Evolutionary conservation across 2,329 filamentous ascomycete species (phyloP).

Genomic region (Calonectria pteridis): DNA sequence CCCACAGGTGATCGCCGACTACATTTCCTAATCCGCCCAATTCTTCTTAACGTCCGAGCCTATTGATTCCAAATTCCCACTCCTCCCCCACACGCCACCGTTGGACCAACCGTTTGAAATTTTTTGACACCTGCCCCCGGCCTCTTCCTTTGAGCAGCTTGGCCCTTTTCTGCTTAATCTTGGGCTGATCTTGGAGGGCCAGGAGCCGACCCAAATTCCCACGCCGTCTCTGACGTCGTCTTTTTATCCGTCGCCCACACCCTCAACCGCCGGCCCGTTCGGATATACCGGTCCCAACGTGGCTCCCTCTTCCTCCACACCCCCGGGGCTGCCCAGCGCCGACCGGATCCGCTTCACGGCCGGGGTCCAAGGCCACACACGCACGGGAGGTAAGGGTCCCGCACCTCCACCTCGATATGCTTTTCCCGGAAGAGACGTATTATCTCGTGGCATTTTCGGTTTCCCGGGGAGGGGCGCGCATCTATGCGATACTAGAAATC

Average conservation of each 20-base stretch:
- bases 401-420: not conserved
- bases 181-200: too few species aligned
- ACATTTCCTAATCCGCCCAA: conserved; percentile 21
- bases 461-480: not conserved
- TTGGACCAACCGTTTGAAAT: not conserved
- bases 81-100: not conserved
- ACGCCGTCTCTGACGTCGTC: not conserved
- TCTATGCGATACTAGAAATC: not conserved
- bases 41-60: conserved; percentile 2
- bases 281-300: not conserved
- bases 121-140: not conserved
- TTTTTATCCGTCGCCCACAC: not conserved
- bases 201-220: not conserved
- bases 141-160: not conserved
- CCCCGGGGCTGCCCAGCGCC: not conserved
- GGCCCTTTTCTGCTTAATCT: not conserved
- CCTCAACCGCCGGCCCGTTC: not conserved
- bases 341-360: not conserved
- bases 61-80: not conserved
- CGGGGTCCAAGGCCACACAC: not conserved
- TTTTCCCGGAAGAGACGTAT: not conserved
- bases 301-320: not conserved
- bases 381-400: not conserved
- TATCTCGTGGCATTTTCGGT: not conserved
- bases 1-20: conserved; percentile 13